Conservation (phyloP, 2,329 filamentous ascomycete species). For the Aspergillus udagawae region DNA sequence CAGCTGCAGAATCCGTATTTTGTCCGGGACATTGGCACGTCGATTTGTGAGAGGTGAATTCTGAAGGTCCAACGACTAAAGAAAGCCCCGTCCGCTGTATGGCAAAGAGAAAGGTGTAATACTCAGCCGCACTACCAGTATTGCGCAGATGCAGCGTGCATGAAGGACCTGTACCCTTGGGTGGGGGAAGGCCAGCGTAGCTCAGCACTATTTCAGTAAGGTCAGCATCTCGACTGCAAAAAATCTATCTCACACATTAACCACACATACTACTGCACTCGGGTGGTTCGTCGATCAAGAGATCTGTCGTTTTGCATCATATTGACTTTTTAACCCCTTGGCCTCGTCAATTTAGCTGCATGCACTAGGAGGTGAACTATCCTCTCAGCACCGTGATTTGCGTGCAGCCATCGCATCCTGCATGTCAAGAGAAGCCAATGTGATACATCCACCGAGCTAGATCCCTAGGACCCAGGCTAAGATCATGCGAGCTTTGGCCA, state of each 20-base stretch:
- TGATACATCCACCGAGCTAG: conserved; percentile 28
- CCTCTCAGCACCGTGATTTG: conserved; percentile 9
- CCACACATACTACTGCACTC: conserved; percentile 7
- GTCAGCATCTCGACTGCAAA: conserved; percentile 17
- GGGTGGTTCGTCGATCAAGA: conserved; percentile 12
- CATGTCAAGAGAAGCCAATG: conserved; percentile 25
- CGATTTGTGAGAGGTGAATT: conserved; percentile 1
- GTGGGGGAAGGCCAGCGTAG: conserved; percentile 16
- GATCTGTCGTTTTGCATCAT: conserved; percentile 8
- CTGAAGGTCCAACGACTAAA: background rate
- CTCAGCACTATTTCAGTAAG: conserved; percentile 19
- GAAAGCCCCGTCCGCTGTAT: conserved; percentile 1
- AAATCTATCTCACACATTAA: conserved; percentile 10
- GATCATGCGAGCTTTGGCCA: conserved; percentile 7
- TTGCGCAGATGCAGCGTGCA: conserved; percentile 5
- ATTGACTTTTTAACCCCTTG: conserved; percentile 5
- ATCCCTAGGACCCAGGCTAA: conserved; percentile 15
- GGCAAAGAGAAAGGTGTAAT: conserved; percentile 13
- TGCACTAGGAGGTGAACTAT: conserved; percentile 9
- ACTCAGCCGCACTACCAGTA: conserved; percentile 12
- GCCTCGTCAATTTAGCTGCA: conserved; percentile 8
- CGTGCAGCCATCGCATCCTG: conserved; percentile 18
- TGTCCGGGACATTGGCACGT: conserved; percentile 8
- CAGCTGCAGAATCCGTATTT: conserved; percentile 17
- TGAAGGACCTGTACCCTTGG: conserved; percentile 12